Evolutionary conservation across 768 basidiomycete species (phyloP).

Genomic region (Phylloporus sp.): DNA sequence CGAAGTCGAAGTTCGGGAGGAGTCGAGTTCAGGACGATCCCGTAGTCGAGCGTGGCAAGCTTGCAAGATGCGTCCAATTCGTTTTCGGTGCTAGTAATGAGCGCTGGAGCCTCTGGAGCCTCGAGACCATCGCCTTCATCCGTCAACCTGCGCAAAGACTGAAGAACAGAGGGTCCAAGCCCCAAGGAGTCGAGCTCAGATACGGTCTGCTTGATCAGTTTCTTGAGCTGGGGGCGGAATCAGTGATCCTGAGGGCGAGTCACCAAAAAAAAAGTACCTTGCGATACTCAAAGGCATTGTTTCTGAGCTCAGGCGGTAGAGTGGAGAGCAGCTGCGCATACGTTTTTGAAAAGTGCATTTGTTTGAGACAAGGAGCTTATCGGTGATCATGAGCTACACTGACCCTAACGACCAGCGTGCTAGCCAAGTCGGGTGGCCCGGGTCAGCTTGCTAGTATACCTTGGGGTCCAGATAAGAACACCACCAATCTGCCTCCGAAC

Average conservation of each 20-base stretch:
- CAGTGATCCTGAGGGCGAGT: not conserved
- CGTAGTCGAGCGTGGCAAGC: conserved; percentile 47
- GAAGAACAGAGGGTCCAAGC: conserved; percentile 46
- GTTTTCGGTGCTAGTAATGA: not conserved
- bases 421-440: too few relatives aligned
- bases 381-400: too few relatives aligned
- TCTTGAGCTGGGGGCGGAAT: conserved; percentile 68
- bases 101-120: not conserved
- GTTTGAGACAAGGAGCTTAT: not conserved
- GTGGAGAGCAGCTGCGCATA: conserved; percentile 58
- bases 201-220: conserved; percentile 80
- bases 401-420: too few relatives aligned
- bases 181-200: conserved; percentile 73
- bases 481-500: too few relatives aligned
- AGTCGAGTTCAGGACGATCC: conserved; percentile 46
- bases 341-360: conserved; percentile 77
- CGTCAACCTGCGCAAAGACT: conserved; percentile 38
- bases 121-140: conserved; percentile 4
- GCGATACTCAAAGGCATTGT: conserved; percentile 81
- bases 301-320: conserved; percentile 72
- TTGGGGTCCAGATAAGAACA: too few relatives aligned
- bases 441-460: too few relatives aligned
- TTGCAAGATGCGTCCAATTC: not conserved
- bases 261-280: conserved; percentile 43
- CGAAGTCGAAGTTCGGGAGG: conserved; percentile 55